Evolutionary conservation across 805 yeast species (phyloP).

Genomic region (Deakozyma indianensis): DNA sequence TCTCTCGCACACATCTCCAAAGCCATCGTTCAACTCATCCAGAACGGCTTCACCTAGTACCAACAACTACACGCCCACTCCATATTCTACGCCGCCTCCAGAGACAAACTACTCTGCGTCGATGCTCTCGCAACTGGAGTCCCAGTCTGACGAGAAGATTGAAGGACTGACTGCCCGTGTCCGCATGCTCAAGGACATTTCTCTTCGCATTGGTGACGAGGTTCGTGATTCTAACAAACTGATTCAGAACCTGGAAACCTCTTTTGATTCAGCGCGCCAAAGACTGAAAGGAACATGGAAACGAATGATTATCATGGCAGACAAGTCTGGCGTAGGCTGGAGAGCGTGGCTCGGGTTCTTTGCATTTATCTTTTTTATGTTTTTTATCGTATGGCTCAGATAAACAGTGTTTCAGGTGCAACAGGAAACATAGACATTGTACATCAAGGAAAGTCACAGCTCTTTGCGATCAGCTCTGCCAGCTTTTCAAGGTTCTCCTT

Average conservation of each 20-base stretch:
- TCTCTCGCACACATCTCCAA: not conserved
- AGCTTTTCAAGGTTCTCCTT: conserved; percentile 42
- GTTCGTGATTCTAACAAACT: conserved; percentile 38
- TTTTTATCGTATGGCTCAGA: conserved; percentile 35
- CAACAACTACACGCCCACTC: conserved; percentile 6
- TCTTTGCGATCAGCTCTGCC: conserved; percentile 34
- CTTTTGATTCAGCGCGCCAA: conserved; percentile 32
- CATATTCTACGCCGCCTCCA: not conserved
- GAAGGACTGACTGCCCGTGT: conserved; percentile 40
- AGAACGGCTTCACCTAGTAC: conserved; percentile 15
- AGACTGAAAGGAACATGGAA: conserved; percentile 38
- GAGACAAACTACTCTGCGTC: conserved; percentile 31
- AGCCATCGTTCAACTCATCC: conserved; percentile 5
- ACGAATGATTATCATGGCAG: conserved; percentile 50
- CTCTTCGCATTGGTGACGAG: conserved; percentile 50
- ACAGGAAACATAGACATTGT: not conserved
- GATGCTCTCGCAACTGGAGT: conserved; percentile 43
- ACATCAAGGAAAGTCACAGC: conserved; percentile 29
- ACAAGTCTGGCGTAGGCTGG: conserved; percentile 48
- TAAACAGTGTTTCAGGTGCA: conserved; percentile 2
- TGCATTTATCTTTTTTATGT: conserved; percentile 33
- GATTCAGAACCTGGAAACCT: conserved; percentile 28
- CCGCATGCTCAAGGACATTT: conserved; percentile 37
- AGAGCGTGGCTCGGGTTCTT: conserved; percentile 41
- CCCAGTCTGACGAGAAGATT: conserved; percentile 50